Conservation (phyloP, 164 flowering plant species). For the Umbilicus rupestris region DNA sequence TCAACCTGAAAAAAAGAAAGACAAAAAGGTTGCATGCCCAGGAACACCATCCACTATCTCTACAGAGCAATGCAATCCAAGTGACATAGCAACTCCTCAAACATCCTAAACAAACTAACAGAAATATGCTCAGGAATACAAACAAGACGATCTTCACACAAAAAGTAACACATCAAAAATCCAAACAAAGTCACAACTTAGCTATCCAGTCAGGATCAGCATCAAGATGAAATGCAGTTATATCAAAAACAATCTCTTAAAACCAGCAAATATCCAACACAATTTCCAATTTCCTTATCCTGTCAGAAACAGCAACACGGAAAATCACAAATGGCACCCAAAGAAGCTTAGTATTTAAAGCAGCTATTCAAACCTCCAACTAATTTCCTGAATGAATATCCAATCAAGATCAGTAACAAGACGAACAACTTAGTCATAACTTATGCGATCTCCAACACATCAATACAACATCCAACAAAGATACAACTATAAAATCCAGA, state of each 20-base stretch:
- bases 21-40: background rate
- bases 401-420: too few species aligned
- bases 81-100: background rate
- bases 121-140: background rate
- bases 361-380: too few species aligned
- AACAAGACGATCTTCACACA: background rate
- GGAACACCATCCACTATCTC: background rate
- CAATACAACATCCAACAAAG: too few species aligned
- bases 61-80: background rate
- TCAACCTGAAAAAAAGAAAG: constrained; percentile 20
- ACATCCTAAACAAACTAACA: background rate
- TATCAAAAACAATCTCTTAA: background rate
- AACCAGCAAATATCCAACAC: background rate
- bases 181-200: too few species aligned
- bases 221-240: too few species aligned
- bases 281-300: background rate
- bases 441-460: too few species aligned
- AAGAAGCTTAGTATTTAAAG: too few species aligned
- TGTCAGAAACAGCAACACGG: background rate
- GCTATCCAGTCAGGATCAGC: too few species aligned
- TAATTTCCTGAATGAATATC: too few species aligned
- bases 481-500: too few species aligned
- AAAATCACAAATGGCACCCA: too few species aligned
- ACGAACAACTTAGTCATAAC: too few species aligned
- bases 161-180: background rate